A percentile compares a stretch with the other conserved stretches of the same genome.
These are phyloP conservation scores for Metahyphopichia silvanorum DNA, from an alignment of 805 yeast species.

Conservation along the genomic window DNA sequence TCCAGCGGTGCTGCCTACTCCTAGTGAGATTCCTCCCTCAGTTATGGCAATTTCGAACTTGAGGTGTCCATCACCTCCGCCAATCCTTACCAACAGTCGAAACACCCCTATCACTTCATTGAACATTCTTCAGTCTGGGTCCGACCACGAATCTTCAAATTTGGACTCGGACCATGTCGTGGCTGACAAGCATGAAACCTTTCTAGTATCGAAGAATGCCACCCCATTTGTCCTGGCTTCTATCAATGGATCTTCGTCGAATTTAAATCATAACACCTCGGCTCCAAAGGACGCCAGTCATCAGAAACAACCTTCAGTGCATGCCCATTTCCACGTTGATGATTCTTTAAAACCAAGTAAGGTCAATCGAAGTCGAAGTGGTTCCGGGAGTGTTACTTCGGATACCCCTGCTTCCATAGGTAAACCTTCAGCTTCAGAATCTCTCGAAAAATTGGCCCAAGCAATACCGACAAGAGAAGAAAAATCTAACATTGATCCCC, in stretches of 20 bases:
- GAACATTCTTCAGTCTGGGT: neutral
- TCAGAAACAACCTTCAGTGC: conserved; percentile 61
- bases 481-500: conserved; percentile 50
- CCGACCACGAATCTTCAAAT: neutral
- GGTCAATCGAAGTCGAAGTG: conserved; percentile 35
- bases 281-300: conserved; percentile 37
- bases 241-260: conserved; percentile 15
- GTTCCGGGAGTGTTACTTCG: conserved; percentile 21
- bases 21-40: conserved; percentile 38
- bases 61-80: conserved; percentile 73
- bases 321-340: conserved; percentile 74
- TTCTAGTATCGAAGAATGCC: neutral
- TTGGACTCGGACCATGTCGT: conserved; percentile 19
- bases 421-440: conserved; percentile 4
- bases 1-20: conserved; percentile 2
- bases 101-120: neutral
- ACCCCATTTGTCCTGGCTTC: neutral
- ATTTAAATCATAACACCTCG: conserved; percentile 21
- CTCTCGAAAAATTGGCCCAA: conserved; percentile 7
- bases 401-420: neutral
- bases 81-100: conserved; percentile 41
- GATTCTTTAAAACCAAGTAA: conserved; percentile 53
- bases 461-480: conserved; percentile 25
- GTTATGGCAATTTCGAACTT: conserved; percentile 56
- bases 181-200: neutral